Evolutionary conservation across 2,329 filamentous ascomycete genomes (phyloP), one percentile per base, ranked within the genome.

Genomic region (Pseudogymnoascus sp.): DNA sequence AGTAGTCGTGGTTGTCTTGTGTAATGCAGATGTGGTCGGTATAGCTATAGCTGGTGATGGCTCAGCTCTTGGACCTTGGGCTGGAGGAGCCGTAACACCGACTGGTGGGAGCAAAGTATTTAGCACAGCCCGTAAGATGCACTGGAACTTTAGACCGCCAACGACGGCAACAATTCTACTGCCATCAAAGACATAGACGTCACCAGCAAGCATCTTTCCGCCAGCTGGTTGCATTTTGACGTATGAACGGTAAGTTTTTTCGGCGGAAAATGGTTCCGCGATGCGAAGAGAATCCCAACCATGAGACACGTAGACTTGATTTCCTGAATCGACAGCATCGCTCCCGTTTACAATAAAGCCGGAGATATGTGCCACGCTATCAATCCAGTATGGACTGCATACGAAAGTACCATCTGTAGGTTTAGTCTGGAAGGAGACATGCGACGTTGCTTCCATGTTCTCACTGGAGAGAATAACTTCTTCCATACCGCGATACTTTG

Each of bases 71-170:
- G 76, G 71, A 61, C 74, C 67, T 23, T 77, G 70, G 5, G 75
- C 69, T 23, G 73, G 67, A 45, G 77, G 72, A 45, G 76, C 74
- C 21, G 75, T 73, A 40, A 74, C 75, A 66, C 82, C 83, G 57
- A 80, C 78, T 1, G 86, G 86, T 63, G 87, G 86, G 66, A 90
- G 76, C 73, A 90, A 82, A 68, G 85, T 81, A 77, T 88, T 87
- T 65, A 89, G 78, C 18, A 87, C 79, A 69, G 83, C 82, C 69
- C 86, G 85, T 29, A 86, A 40, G 31, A 71, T 70, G 64, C 69
- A 69, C 36, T 71, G 70, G 51, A 72, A 73, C 57, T 71, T 71
- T 5, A 73, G 61, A 23, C 68, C 69, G 4, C 64, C 64, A 36
- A 70, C 66, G 62, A 69, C 66, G 36, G 66, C 72, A 23, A 73